These are phyloP conservation scores for Cutaneotrichosporon cyanovorans DNA, from an alignment of 1,284 basidiomycete genomes.

Conservation along the genomic window DNA sequence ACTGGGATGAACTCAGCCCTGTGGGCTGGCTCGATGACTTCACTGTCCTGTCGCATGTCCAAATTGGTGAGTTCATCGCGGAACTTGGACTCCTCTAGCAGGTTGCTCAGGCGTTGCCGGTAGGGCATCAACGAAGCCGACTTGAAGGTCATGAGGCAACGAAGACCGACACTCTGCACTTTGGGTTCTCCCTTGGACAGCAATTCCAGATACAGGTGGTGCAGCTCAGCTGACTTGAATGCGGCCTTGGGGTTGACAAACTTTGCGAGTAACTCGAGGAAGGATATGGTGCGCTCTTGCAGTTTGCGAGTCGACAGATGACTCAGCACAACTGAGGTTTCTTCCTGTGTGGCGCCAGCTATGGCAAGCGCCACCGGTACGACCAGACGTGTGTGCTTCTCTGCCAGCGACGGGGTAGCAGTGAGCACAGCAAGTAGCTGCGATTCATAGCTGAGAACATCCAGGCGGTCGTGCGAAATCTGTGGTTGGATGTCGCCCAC, in stretches of 20 bases:
- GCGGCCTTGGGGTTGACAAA: constrained; percentile 86
- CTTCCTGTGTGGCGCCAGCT: constrained; percentile 13
- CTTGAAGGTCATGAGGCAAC: constrained; percentile 80
- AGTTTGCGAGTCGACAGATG: constrained; percentile 41
- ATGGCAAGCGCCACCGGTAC: constrained; percentile 64
- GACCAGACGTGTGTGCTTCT: constrained; percentile 74
- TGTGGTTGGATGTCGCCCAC: constrained; percentile 52
- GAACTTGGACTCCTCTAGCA: constrained; percentile 83
- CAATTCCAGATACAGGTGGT: constrained; percentile 61
- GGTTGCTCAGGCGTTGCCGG: constrained; percentile 58
- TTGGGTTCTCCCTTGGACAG: constrained; percentile 77
- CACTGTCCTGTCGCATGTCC: constrained; percentile 51
- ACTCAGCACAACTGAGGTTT: constrained; percentile 8
- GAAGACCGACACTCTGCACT: constrained; percentile 69
- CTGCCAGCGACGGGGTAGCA: constrained; percentile 61
- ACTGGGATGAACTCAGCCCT: constrained; percentile 66
- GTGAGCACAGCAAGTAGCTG: constrained; percentile 67
- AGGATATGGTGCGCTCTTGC: constrained; percentile 54
- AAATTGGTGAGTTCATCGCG: constrained; percentile 76
- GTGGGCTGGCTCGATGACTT: constrained; percentile 56
- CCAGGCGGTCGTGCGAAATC: constrained; percentile 59
- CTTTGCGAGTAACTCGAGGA: constrained; percentile 81
- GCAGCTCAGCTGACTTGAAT: constrained; percentile 61
- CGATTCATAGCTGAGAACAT: constrained; percentile 64
- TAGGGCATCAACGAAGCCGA: constrained; percentile 59